A percentile compares a stretch with the other conserved stretches of the same genome.
Evolutionary conservation across 148 eudicot genomes (phyloP).

Genomic region (Diospyros lotus): DNA sequence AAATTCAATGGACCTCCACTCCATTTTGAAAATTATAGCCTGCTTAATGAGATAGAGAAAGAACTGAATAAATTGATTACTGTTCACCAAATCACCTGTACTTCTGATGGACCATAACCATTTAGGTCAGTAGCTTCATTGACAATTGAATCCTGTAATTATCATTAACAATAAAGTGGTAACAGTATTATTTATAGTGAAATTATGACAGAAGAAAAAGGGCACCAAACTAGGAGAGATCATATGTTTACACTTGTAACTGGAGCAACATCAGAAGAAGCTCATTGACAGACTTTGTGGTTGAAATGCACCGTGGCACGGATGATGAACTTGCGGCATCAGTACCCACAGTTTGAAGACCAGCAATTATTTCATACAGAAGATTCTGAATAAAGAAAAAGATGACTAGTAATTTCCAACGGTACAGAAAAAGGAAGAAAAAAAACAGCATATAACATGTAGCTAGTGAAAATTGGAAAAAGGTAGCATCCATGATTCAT

Average conservation of each 20-base stretch:
- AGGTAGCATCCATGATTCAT: background rate
- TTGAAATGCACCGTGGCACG: slow-evolving; percentile 35
- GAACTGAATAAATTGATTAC: background rate
- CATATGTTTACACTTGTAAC: slow-evolving; percentile 34
- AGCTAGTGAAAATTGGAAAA: background rate
- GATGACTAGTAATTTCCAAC: background rate
- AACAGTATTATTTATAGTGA: background rate
- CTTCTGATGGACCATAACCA: slow-evolving; percentile 14
- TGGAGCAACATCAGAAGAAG: slow-evolving; percentile 50
- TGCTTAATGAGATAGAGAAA: too few relatives aligned
- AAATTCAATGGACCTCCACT: too few relatives aligned
- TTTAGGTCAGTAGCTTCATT: slow-evolving; percentile 20
- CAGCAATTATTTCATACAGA: slow-evolving; percentile 65
- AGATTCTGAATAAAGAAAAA: slow-evolving; percentile 30
- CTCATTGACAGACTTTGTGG: slow-evolving; percentile 43
- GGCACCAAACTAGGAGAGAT: slow-evolving; percentile 7
- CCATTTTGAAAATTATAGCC: too few relatives aligned
- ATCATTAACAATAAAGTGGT: background rate
- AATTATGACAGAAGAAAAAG: background rate
- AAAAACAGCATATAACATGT: background rate
- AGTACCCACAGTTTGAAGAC: slow-evolving; percentile 42
- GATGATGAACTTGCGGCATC: slow-evolving; percentile 70
- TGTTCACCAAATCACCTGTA: slow-evolving; percentile 30
- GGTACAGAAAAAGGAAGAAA: background rate
- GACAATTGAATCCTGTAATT: slow-evolving; percentile 35